Conservation (phyloP, 352 stramenopile genomes). For the Phytophthora idaei region DNA sequence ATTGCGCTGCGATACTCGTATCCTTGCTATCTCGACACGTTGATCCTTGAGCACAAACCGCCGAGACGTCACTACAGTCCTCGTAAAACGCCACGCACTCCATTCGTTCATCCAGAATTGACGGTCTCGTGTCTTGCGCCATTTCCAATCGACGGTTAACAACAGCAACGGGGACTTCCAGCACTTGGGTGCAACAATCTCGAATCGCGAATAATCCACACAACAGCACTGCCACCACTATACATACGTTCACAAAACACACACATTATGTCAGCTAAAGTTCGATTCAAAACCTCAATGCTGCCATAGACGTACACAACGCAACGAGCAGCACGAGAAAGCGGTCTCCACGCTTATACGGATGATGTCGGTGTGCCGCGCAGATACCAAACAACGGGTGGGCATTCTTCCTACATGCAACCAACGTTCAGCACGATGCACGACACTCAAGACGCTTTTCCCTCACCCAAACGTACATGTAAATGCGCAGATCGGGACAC, state of each 20-base stretch:
- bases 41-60: constrained; percentile 45
- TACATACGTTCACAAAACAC: constrained; percentile 5
- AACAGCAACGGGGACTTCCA: constrained; percentile 24
- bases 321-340: constrained; percentile 53
- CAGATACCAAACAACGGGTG: constrained; percentile 54
- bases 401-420: constrained; percentile 52
- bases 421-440: constrained; percentile 6
- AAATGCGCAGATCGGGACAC: constrained; percentile 55
- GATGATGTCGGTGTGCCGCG: constrained; percentile 53
- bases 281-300: background rate
- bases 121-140: background rate
- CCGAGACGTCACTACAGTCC: constrained; percentile 24
- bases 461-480: constrained; percentile 52
- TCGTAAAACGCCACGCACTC: constrained; percentile 35
- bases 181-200: constrained; percentile 45
- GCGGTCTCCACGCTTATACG: constrained; percentile 57
- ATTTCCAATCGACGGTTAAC: constrained; percentile 25
- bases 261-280: background rate
- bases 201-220: constrained; percentile 51
- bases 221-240: constrained; percentile 48
- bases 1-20: constrained; percentile 16
- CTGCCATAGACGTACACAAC: constrained; percentile 40
- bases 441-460: background rate
- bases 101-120: background rate
- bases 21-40: constrained; percentile 21